Evolutionary conservation across 208 protist genomes (phyloP).

Genomic region (Leishmania turanica): DNA sequence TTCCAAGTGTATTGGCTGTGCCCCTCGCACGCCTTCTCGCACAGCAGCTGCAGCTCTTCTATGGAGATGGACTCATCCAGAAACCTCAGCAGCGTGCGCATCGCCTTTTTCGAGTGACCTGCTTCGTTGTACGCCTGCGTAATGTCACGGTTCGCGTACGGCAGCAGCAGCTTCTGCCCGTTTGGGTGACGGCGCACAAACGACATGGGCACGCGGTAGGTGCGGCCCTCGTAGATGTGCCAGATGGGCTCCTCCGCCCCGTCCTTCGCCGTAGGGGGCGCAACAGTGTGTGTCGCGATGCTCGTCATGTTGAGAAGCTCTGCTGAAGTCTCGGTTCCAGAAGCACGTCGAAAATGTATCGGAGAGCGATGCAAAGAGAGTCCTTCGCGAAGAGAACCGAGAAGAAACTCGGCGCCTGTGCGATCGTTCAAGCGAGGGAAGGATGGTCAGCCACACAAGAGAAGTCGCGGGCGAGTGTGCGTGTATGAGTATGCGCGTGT

Average conservation of each 20-base stretch:
- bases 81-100: conserved; percentile 4
- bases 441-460: background rate
- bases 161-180: conserved; percentile 26
- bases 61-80: conserved; percentile 7
- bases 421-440: background rate
- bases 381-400: background rate
- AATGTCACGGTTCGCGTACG: conserved; percentile 33
- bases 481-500: background rate
- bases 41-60: conserved; percentile 13
- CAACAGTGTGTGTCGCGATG: background rate
- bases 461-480: background rate
- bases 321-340: background rate
- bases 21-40: conserved; percentile 5
- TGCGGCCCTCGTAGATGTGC: conserved; percentile 22
- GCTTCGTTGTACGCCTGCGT: conserved; percentile 28
- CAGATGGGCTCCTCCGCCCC: conserved; percentile 5
- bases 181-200: conserved; percentile 34
- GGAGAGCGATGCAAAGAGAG: background rate
- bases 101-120: conserved; percentile 23
- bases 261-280: background rate
- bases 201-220: conserved; percentile 28
- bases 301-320: background rate
- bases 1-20: conserved; percentile 15
- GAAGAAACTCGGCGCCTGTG: background rate
- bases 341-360: background rate